These are phyloP conservation scores for Ogataea parapolymorpha DNA, from an alignment of 805 yeast genomes.

Conservation along the genomic window DNA sequence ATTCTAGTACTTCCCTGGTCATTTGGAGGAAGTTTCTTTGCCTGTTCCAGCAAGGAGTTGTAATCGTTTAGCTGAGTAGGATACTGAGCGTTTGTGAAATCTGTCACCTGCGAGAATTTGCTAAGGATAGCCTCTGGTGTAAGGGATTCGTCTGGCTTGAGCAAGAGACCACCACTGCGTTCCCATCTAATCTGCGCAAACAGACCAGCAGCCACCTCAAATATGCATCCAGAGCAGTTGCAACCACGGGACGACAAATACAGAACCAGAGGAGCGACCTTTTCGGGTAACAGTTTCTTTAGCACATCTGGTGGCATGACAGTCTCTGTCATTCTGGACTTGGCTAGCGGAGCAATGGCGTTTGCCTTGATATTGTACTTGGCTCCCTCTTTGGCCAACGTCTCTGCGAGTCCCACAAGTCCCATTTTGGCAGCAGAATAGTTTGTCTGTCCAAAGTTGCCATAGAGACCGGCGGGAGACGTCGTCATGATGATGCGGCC, in stretches of 20 bases:
- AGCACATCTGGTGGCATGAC: constrained; percentile 82
- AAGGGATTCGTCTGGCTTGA: constrained; percentile 71
- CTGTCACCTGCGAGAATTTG: constrained; percentile 59
- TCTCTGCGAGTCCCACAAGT: constrained; percentile 86
- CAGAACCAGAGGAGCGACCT: constrained; percentile 87
- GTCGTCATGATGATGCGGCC: constrained; percentile 94
- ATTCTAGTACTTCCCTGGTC: constrained; percentile 47
- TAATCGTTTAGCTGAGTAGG: constrained; percentile 77
- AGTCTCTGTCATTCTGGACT: constrained; percentile 93
- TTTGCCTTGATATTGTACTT: constrained; percentile 81
- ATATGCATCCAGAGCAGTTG: constrained; percentile 68
- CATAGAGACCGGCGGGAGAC: constrained; percentile 95
- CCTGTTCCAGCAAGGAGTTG: constrained; percentile 51
- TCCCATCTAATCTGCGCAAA: constrained; percentile 94
- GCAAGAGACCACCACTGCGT: constrained; percentile 79
- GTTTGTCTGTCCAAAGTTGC: constrained; percentile 95
- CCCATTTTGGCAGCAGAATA: constrained; percentile 93
- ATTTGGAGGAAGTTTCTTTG: constrained; percentile 52
- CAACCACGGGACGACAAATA: constrained; percentile 68
- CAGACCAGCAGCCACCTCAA: constrained; percentile 93
- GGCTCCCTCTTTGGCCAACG: constrained; percentile 91
- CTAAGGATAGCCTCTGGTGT: constrained; percentile 83
- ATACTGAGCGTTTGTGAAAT: constrained; percentile 60
- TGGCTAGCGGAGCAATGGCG: constrained; percentile 91
- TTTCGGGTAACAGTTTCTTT: constrained; percentile 78